phyloP scores from a whole-genome alignment of 345 rosid species.

The Salix suchowensis region DNA sequence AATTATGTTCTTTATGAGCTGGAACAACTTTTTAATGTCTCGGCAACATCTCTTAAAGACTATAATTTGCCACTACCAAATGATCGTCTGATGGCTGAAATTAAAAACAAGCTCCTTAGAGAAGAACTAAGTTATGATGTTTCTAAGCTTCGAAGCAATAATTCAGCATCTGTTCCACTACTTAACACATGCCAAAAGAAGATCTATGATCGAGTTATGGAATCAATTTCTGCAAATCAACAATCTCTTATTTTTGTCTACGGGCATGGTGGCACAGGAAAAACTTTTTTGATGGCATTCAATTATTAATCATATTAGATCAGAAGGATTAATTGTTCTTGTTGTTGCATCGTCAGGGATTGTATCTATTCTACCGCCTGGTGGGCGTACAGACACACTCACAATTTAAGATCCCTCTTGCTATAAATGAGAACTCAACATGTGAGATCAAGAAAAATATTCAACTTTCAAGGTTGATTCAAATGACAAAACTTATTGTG shows the following conservation, averaged over 20 bases:
- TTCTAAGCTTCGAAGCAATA: neutral
- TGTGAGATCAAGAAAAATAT: neutral
- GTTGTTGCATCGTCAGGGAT: neutral
- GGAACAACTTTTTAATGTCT: neutral
- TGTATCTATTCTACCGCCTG: neutral
- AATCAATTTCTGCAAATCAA: neutral
- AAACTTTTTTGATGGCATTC: too few species aligned
- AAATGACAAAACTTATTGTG: neutral
- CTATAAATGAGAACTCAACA: neutral
- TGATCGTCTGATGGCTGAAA: neutral
- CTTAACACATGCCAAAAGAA: neutral
- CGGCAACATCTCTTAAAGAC: neutral
- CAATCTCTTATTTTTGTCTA: neutral
- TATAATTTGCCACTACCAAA: neutral
- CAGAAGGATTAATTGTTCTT: neutral
- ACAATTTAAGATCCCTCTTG: neutral
- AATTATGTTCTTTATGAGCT: neutral
- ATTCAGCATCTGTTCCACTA: neutral
- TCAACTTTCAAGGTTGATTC: neutral
- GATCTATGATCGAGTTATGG: neutral
- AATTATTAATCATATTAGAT: neutral
- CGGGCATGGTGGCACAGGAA: neutral
- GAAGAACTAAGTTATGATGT: neutral
- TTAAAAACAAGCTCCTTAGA: neutral
- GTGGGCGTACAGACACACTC: neutral